Evolutionary conservation across 805 yeast genomes (phyloP).

Genomic region (Saccharomycopsis sp.): DNA sequence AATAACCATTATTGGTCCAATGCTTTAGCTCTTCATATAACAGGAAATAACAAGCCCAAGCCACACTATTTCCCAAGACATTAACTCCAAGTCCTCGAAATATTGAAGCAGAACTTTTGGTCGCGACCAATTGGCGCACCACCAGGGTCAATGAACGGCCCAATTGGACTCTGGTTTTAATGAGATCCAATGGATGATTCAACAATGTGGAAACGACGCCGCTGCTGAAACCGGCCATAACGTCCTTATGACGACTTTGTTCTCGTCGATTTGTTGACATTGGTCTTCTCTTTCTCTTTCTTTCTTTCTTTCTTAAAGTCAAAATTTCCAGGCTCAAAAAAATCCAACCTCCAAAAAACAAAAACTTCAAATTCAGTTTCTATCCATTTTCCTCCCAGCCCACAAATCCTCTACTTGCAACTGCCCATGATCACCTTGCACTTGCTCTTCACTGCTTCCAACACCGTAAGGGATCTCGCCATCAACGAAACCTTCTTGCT

Average conservation of each 20-base stretch:
- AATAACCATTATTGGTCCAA: conserved; percentile 15
- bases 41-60: conserved; percentile 86
- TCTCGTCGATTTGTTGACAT: background rate
- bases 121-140: conserved; percentile 5
- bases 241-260: conserved; percentile 35
- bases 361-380: background rate
- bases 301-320: background rate
- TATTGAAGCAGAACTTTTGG: conserved; percentile 23
- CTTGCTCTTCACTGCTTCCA: no score
- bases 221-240: conserved; percentile 65
- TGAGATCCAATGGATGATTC: conserved; percentile 83
- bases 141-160: conserved; percentile 24
- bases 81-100: conserved; percentile 80
- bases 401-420: no score
- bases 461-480: no score
- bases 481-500: conserved; percentile 15
- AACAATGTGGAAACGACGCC: conserved; percentile 72
- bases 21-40: conserved; percentile 58
- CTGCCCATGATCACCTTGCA: no score
- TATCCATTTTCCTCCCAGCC: background rate
- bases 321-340: background rate
- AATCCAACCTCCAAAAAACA: background rate
- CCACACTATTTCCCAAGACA: conserved; percentile 68
- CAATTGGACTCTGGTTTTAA: conserved; percentile 76
- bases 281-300: background rate